These are phyloP conservation scores for Miamiensis avidus DNA, from an alignment of 169 alveolate species.

Conservation along the genomic window DNA sequence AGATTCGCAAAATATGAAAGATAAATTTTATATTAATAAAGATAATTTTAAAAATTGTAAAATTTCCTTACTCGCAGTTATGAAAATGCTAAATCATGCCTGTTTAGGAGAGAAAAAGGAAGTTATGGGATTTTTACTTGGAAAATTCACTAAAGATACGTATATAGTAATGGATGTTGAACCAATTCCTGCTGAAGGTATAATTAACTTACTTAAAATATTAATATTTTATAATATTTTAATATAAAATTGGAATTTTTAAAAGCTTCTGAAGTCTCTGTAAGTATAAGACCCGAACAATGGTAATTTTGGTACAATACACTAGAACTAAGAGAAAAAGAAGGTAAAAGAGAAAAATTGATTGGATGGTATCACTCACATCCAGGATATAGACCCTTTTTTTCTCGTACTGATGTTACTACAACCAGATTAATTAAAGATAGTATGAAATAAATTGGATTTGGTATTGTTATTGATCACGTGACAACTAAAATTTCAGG, in stretches of 20 bases:
- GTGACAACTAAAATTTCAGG: slow-evolving; percentile 78
- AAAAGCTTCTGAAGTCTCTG: slow-evolving; percentile 91
- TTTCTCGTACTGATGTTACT: slow-evolving; percentile 87
- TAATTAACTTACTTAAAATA: not conserved
- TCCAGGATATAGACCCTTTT: slow-evolving; percentile 93
- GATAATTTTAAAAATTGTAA: slow-evolving; percentile 69
- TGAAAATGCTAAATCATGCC: slow-evolving; percentile 91
- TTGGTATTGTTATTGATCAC: slow-evolving; percentile 91
- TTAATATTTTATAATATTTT: no score
- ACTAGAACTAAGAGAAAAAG: slow-evolving; percentile 58
- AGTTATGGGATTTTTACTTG: slow-evolving; percentile 94
- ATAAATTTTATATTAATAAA: no score
- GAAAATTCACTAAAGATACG: slow-evolving; percentile 80
- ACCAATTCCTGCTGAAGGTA: slow-evolving; percentile 87
- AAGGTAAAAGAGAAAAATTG: slow-evolving; percentile 69
- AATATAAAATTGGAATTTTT: no score
- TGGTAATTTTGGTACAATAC: slow-evolving; percentile 65
- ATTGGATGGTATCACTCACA: slow-evolving; percentile 95
- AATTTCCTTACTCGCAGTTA: slow-evolving; percentile 83
- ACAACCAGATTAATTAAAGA: slow-evolving; percentile 80
- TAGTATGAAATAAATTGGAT: slow-evolving; percentile 78
- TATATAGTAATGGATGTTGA: slow-evolving; percentile 87
- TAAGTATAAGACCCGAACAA: slow-evolving; percentile 83
- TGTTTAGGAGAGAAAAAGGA: slow-evolving; percentile 85
- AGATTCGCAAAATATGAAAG: not conserved